Evolutionary conservation across 768 basidiomycete genomes (phyloP).

Genomic region (Russula sp.): DNA sequence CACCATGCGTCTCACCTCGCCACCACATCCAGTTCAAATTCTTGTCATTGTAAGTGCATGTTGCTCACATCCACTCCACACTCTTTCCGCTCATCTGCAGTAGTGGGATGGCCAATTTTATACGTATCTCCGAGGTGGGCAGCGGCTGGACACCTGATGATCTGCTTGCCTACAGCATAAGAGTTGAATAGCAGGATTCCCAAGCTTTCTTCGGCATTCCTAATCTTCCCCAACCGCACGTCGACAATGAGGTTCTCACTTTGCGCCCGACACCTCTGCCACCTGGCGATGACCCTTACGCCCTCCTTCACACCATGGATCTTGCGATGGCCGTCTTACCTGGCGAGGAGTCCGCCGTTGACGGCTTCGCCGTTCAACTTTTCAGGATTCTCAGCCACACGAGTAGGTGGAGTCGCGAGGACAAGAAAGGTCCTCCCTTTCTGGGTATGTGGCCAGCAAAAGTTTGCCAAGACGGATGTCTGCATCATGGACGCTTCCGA

Average conservation of each 20-base stretch:
- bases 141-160: neutral
- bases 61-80: too few species aligned
- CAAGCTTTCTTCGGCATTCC: neutral
- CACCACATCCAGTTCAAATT: too few species aligned
- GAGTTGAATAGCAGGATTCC: neutral
- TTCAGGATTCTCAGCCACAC: neutral
- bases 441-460: neutral
- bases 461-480: neutral
- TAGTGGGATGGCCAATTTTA: constrained; percentile 11
- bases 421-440: neutral
- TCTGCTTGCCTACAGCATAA: neutral
- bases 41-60: too few species aligned
- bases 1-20: too few species aligned
- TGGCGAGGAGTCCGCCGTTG: constrained; percentile 1
- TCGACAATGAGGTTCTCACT: neutral
- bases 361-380: constrained; percentile 2
- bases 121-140: neutral
- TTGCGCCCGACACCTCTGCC: neutral
- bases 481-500: neutral
- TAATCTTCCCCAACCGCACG: neutral
- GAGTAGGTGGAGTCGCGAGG: too few species aligned
- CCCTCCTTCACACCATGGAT: neutral
- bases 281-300: neutral
- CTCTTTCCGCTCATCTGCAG: too few species aligned
- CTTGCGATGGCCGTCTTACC: neutral